Conservation (phyloP, 768 basidiomycete species). For the Lenzites betulinus region DNA sequence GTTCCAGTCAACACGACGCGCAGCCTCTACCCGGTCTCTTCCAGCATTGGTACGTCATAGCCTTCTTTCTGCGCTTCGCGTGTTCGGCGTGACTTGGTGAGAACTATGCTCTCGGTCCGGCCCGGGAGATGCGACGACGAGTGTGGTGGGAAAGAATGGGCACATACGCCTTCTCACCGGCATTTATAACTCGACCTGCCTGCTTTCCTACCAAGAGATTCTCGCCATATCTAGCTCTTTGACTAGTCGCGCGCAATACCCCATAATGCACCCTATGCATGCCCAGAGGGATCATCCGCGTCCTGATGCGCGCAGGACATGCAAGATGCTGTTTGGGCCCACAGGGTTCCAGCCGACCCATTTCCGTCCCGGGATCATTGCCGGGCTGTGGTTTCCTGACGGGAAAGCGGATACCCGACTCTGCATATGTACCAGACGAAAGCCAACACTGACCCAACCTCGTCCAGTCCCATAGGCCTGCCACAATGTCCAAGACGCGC, state of each 20-base stretch:
- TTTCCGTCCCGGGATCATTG: conserved; percentile 1
- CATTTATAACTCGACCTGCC: too few relatives aligned
- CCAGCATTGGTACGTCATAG: conserved; percentile 14
- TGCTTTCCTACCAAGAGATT: too few relatives aligned
- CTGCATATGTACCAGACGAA: not conserved
- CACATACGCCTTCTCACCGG: too few relatives aligned
- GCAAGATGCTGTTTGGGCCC: too few relatives aligned
- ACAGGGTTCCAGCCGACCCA: not conserved
- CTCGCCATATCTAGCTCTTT: too few relatives aligned
- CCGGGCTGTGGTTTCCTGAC: not conserved
- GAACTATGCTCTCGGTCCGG: not conserved
- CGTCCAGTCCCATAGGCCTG: conserved; percentile 18
- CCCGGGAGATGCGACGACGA: not conserved
- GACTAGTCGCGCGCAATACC: too few relatives aligned
- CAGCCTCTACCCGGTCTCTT: conserved; percentile 16
- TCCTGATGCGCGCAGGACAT: too few relatives aligned
- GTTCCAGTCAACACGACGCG: conserved; percentile 21
- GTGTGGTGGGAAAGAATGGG: not conserved
- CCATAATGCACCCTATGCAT: too few relatives aligned
- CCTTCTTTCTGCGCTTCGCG: not conserved
- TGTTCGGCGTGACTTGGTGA: too few relatives aligned
- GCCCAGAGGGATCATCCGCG: too few relatives aligned
- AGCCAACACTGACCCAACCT: not conserved
- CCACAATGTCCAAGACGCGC: conserved; percentile 30
- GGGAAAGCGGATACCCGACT: not conserved